Evolutionary conservation across 2,329 filamentous ascomycete species (phyloP).

Genomic region (Monosporascus sp.): DNA sequence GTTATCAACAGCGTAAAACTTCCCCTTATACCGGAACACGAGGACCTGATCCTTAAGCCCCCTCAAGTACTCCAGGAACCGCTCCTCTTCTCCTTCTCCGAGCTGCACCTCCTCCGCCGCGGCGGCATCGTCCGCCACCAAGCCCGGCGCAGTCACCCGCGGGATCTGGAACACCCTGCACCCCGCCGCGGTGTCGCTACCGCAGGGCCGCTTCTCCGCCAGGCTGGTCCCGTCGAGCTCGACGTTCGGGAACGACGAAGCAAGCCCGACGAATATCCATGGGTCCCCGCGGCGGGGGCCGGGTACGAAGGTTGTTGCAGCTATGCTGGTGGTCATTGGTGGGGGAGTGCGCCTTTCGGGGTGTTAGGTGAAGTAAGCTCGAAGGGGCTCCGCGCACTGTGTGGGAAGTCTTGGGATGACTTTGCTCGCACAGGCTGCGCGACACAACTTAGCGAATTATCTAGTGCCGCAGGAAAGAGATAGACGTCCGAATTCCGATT

Average conservation of each 20-base stretch:
- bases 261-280: constrained; percentile 53
- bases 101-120: constrained; percentile 19
- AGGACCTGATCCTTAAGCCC: constrained; percentile 56
- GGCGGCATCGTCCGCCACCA: constrained; percentile 30
- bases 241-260: constrained; percentile 52
- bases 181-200: constrained; percentile 35
- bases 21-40: constrained; percentile 59
- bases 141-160: constrained; percentile 30
- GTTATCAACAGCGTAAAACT: constrained; percentile 65
- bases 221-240: constrained; percentile 29
- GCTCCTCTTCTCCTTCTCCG: constrained; percentile 23
- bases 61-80: not conserved
- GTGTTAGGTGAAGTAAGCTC: too few species aligned
- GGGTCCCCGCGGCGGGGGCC: constrained; percentile 19
- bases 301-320: constrained; percentile 7
- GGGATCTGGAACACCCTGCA: constrained; percentile 56
- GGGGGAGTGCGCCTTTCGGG: too few species aligned
- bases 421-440: too few species aligned
- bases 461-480: too few species aligned
- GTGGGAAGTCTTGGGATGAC: too few species aligned
- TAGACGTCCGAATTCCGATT: too few species aligned
- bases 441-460: too few species aligned
- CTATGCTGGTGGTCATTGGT: not conserved
- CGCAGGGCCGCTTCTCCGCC: constrained; percentile 33
- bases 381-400: too few species aligned